Percentiles rank a stretch among this genome's conserved stretches.
These are phyloP conservation scores for Cyathus striatus DNA, from an alignment of 768 basidiomycete genomes.

Conservation along the genomic window DNA sequence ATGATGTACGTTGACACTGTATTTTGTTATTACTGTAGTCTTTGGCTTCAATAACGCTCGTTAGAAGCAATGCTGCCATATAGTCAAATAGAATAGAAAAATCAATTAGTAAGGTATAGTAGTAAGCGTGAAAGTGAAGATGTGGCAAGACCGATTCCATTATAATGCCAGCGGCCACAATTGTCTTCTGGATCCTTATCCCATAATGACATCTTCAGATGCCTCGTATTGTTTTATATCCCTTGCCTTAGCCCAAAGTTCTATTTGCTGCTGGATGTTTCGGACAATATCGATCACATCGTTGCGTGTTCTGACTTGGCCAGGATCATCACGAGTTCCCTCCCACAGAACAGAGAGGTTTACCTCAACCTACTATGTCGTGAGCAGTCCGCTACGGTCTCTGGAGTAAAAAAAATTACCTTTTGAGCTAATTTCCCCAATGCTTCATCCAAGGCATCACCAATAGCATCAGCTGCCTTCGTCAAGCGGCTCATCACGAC, in stretches of 20 bases:
- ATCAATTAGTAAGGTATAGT: background rate
- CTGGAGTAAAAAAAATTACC: slow-evolving; percentile 35
- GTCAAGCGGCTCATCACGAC: slow-evolving; percentile 42
- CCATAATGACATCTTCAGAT: background rate
- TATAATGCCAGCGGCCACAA: background rate
- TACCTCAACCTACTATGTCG: slow-evolving; percentile 28
- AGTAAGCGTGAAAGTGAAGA: background rate
- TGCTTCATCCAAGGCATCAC: slow-evolving; percentile 38
- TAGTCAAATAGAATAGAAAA: background rate
- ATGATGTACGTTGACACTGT: background rate
- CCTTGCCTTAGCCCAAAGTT: slow-evolving; percentile 39
- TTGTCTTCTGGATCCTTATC: no score
- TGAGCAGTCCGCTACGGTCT: no score
- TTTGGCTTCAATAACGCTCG: background rate
- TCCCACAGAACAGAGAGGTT: slow-evolving; percentile 60
- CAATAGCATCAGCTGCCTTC: slow-evolving; percentile 43
- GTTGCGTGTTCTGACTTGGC: slow-evolving; percentile 34
- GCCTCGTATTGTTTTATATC: slow-evolving; percentile 3
- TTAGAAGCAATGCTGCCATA: background rate
- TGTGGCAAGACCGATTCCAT: slow-evolving; percentile 5
- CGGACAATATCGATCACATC: slow-evolving; percentile 31
- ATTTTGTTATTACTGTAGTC: background rate
- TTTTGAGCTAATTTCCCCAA: slow-evolving; percentile 50
- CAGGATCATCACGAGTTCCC: slow-evolving; percentile 40
- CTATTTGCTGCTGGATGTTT: slow-evolving; percentile 36